phyloP scores from a whole-genome alignment of 176 grass and related monocot species.

The Hsuehochloa calcarea region DNA sequence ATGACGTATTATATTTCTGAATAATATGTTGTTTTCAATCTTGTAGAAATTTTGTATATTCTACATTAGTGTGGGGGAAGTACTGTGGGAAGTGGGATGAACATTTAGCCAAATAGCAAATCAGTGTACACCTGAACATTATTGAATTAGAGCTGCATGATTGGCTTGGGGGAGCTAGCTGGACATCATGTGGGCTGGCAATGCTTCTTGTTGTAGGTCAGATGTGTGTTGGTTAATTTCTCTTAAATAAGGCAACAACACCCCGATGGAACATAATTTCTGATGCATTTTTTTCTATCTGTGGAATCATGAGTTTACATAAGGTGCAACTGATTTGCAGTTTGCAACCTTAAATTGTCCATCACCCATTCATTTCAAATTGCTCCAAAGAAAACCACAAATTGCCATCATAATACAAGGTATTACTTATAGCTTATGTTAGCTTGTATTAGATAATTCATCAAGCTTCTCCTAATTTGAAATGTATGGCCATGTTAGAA shows the following conservation, averaged over 20 bases:
- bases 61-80: background rate
- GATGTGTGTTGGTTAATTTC: background rate
- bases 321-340: background rate
- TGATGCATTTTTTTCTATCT: too few relatives aligned
- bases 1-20: background rate
- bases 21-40: background rate
- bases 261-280: background rate
- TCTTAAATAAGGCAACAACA: background rate
- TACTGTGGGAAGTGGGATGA: background rate
- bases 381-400: background rate
- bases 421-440: background rate
- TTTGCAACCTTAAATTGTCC: background rate
- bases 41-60: background rate
- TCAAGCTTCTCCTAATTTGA: background rate
- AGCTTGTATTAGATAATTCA: background rate
- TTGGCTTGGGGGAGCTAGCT: background rate
- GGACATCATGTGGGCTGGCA: background rate
- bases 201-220: background rate
- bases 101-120: background rate
- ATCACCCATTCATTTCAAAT: background rate
- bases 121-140: background rate
- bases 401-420: background rate
- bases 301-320: background rate
- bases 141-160: background rate
- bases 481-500: constrained; percentile 9